Evolutionary conservation across 371 early-diverging fungal genomes (phyloP), one percentile per base, ranked within the genome.

Genomic region (Mucor velutinosus): DNA sequence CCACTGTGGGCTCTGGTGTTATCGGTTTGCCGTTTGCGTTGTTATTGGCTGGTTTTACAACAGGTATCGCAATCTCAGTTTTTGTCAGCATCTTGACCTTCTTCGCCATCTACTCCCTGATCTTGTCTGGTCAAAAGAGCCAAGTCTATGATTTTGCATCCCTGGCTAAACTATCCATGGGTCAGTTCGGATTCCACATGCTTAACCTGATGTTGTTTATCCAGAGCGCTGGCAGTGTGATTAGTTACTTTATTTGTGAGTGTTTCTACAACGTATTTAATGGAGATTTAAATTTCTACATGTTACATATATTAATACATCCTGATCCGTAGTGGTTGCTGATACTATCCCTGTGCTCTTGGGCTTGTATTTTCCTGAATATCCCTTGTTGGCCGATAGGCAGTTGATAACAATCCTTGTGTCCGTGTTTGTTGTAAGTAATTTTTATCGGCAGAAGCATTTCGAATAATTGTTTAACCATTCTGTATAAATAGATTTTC

Each of bases 1-100:
- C 87, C 12, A 88, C 86, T 10, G 86, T 88, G 2, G 88, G 88
- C 0, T 83, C 88, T 8, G 88, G 88, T 29, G 78, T 88, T 15
- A 75, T 88, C 55, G 88, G 87, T 0, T 67, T 88, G 19, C 79
- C 86, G 6, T 80, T 83, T 70, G 85, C 87, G 4, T 67, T 86
- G 21, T 58, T 74, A 19, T 70, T 82, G 3, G 78, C 86, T 45
- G 88, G 88, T 14, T 87, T 88, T 55, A 72, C 84, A 7, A 66
- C 77, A 10, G 88, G 88, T 35, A 70, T 88, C 25, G 29, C 76
- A 1, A 76, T 88, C 1, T 85, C 85, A 11, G 69, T 79, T 0
- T 69, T 79, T 37, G 88, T 87, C 0, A 79, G 77, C 15, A 23
- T 80, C 21, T 60, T 86, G 21, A 81, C 85, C 4, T 81, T 74